Percentiles rank a stretch among this genome's conserved stretches.
Conservation (phyloP, 2,329 filamentous ascomycete genomes). For the Myriosclerotinia curreyana region DNA sequence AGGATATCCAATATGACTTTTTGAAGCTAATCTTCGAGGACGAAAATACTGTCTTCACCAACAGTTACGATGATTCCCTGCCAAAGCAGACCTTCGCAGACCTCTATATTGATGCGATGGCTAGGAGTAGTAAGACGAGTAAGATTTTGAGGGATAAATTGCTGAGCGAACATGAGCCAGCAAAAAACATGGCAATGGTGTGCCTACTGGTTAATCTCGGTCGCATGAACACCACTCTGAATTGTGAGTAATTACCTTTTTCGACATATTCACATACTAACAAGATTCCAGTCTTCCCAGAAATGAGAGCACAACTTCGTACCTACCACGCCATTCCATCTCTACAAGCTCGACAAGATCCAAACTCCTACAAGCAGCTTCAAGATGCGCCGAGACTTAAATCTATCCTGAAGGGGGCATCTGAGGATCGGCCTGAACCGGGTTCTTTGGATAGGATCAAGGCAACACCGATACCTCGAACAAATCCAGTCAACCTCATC, state of each 20-base stretch:
- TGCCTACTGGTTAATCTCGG: slow-evolving; percentile 96
- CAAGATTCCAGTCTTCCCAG: slow-evolving; percentile 75
- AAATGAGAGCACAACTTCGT: slow-evolving; percentile 96
- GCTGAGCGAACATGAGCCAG: slow-evolving; percentile 83
- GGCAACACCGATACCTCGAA: slow-evolving; percentile 65
- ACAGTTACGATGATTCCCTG: slow-evolving; percentile 62
- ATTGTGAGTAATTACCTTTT: slow-evolving; percentile 61
- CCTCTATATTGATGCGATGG: slow-evolving; percentile 98
- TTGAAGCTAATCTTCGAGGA: slow-evolving; percentile 77
- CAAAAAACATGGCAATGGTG: slow-evolving; percentile 99
- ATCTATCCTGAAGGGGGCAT: slow-evolving; percentile 94
- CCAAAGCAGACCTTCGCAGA: slow-evolving; percentile 83
- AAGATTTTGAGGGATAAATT: slow-evolving; percentile 98
- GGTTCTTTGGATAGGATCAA: slow-evolving; percentile 81
- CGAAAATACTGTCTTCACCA: slow-evolving; percentile 75
- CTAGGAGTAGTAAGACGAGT: slow-evolving; percentile 96
- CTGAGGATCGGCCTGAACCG: slow-evolving; percentile 85
- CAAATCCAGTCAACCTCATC: slow-evolving; percentile 95
- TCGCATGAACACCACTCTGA: slow-evolving; percentile 97
- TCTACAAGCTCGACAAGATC: slow-evolving; percentile 89
- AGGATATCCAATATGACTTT: slow-evolving; percentile 87
- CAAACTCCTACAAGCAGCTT: slow-evolving; percentile 94
- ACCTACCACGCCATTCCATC: slow-evolving; percentile 98
- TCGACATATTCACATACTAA: slow-evolving; percentile 31
- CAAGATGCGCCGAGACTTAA: slow-evolving; percentile 95